These are phyloP conservation scores for Leptodermis oblonga DNA, from an alignment of 257 asterid genomes.

Conservation along the genomic window DNA sequence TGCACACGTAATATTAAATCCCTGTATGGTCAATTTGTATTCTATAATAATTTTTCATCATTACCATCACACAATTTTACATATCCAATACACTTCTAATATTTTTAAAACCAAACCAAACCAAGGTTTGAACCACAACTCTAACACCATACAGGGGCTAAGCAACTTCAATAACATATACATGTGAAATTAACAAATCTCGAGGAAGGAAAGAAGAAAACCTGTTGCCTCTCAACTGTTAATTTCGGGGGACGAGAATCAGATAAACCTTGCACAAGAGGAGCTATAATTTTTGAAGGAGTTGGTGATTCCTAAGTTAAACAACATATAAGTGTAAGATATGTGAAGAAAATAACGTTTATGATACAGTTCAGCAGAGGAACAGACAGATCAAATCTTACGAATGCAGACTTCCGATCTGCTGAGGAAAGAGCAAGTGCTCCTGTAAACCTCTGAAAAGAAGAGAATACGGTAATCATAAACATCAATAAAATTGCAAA, in stretches of 20 bases:
- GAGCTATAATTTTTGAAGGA: slow-evolving; percentile 72
- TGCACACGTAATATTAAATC: neutral
- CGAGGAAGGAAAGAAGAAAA: slow-evolving; percentile 24
- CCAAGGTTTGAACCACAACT: no score
- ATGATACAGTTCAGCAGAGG: slow-evolving; percentile 5
- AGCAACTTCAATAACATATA: neutral
- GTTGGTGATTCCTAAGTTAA: slow-evolving; percentile 88
- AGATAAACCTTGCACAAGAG: slow-evolving; percentile 70
- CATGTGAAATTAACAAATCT: neutral
- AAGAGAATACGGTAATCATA: slow-evolving; percentile 14
- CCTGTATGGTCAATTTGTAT: no score
- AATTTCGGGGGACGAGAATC: slow-evolving; percentile 79
- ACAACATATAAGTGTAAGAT: slow-evolving; percentile 14
- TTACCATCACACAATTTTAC: no score
- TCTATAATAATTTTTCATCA: no score
- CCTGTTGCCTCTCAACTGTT: slow-evolving; percentile 77
- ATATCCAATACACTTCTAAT: no score
- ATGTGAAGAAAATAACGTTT: slow-evolving; percentile 18
- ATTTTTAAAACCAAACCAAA: no score
- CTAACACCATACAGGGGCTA: no score
- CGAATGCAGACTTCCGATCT: slow-evolving; percentile 67
- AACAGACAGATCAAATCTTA: slow-evolving; percentile 32
- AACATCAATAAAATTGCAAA: slow-evolving; percentile 1
- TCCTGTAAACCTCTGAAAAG: slow-evolving; percentile 65
- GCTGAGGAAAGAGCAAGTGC: slow-evolving; percentile 62